phyloP scores from a whole-genome alignment of 2,329 filamentous ascomycete genomes.

The Xylaria multiplex region DNA sequence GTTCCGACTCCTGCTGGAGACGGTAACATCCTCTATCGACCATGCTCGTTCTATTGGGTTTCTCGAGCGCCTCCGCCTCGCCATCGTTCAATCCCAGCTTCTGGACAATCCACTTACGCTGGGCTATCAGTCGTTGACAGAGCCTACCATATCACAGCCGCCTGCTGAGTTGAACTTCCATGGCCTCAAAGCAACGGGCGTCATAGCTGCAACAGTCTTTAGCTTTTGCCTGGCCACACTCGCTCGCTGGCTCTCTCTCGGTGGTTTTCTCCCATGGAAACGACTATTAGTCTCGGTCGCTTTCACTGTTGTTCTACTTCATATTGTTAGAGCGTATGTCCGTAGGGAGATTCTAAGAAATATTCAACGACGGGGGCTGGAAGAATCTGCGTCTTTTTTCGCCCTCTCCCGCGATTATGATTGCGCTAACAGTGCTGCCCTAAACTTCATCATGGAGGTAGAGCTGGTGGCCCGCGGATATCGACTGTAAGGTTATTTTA shows the following conservation, averaged over 20 bases:
- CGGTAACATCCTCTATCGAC: conserved; percentile 49
- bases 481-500: conserved; percentile 44
- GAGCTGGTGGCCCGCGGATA: conserved; percentile 50
- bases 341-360: conserved; percentile 48
- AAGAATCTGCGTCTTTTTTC: conserved; percentile 46
- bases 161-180: conserved; percentile 42
- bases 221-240: conserved; percentile 46
- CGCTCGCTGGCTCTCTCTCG: conserved; percentile 46
- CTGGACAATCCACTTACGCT: conserved; percentile 48
- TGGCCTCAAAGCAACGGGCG: conserved; percentile 47
- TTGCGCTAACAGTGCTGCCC: conserved; percentile 48
- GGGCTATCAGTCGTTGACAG: conserved; percentile 42
- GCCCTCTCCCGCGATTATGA: conserved; percentile 48
- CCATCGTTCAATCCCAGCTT: conserved; percentile 50
- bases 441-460: conserved; percentile 51
- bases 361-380: conserved; percentile 47
- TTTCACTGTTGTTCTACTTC: conserved; percentile 37
- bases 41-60: conserved; percentile 48
- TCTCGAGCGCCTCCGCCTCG: conserved; percentile 49
- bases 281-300: conserved; percentile 42
- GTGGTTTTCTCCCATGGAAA: conserved; percentile 45
- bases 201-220: conserved; percentile 46
- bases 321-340: conserved; percentile 45
- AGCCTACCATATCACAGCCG: conserved; percentile 38
- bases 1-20: conserved; percentile 44